Evolutionary conservation across 495 filamentous ascomycete species (phyloP), one percentile per base, ranked within the genome.

Genomic region (Podospora sp.): DNA sequence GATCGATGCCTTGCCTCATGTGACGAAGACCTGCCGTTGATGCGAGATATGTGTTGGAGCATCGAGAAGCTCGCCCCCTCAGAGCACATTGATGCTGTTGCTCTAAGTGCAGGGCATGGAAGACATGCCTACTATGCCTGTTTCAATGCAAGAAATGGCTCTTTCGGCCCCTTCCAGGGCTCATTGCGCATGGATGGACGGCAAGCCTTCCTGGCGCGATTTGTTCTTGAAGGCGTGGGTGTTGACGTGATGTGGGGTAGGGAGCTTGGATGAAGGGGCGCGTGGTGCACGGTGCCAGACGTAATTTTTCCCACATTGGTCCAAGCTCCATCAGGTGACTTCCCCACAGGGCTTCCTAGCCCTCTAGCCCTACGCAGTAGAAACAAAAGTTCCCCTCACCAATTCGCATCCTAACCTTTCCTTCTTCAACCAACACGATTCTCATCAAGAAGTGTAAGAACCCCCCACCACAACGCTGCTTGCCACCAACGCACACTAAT

Each of bases 311-410:
- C 11, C 62, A 58, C 62, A 46, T 50, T 50, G 56, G 59, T 62
- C 49, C 1, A 25, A 56, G 35, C 51, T 35, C 53, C 56, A 55
- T 75, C 74, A 76, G 71, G 58, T 76, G 74, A 75, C 63, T 69
- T 65, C 72, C 74, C 74, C 74, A 76, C 74, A 76, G 74, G 74
- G 74, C 73, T 72, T 67, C 69, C 70, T 68, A n/a, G 68, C 73
- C 73, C 70, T 69, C 59, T 60, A 72, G 72, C 74, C 75, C 73
- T 77, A 46, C 29, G 29, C 40, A 46, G 40, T 46, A 72, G 64
- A 70, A 70, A 71, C 50, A 67, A 69, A 71, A 65, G 24, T 63
- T 69, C 68, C 72, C 75, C 73, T 71, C 71, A 4, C 71, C 70
- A 72, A 72, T 68, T 66, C 61, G 46, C 61, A 70, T 27, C 67